Base-by-base conservation (phyloP, 768 basidiomycete genomes). In the Megacollybia marginata region DNA sequence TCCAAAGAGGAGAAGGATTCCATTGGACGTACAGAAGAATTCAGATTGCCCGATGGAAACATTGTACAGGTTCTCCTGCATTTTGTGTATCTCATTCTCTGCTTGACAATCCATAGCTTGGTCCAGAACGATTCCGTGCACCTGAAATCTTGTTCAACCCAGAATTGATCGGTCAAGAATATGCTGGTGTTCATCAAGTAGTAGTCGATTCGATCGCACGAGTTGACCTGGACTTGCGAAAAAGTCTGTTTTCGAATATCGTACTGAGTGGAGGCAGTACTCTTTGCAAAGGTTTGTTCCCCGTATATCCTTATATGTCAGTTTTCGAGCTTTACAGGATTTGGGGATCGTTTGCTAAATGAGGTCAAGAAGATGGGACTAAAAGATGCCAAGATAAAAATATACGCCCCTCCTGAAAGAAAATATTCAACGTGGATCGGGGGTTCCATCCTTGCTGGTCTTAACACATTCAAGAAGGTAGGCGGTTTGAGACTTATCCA, bases 401-500 rank as follows among this genome's bases (percentile, higher is more conserved):
- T 99, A 59, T 95, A 91, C 58, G 96, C 96, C 23, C 96, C 96
- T 16, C 96, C 96, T n/a, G 96, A 99, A 69, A 84, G 96, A 57
- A 99, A 98, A 67, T 95, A 95, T 68, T 92, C 90, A 33, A 92
- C 91, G 43, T 94, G 91, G 91, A 93, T 93, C 59, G 95, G 96
- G 48, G 96, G 96, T 5, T 94, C 91, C 50, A 99, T 99, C 63
- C 69, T 99, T 47, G 95, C 95, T 46, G 94, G 94, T 35, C 66
- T 99, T 54, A 93, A 82, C 57, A 96, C 96, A 33, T 99, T 99
- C 78, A 97, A 95, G 71, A 96, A 96, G 85, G 93, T 88, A 50
- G 49, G 62, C 7, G 20, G 33, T n/a, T 23, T 44, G 23, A n/a
- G 54, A 23, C 47, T 47, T 43, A 44, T 38, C 49, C 56, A 48